A percentile compares a stretch with the other conserved stretches of the same genome.
These are phyloP conservation scores for Tylopilus balloui DNA, from an alignment of 768 basidiomycete genomes.

Conservation along the genomic window DNA sequence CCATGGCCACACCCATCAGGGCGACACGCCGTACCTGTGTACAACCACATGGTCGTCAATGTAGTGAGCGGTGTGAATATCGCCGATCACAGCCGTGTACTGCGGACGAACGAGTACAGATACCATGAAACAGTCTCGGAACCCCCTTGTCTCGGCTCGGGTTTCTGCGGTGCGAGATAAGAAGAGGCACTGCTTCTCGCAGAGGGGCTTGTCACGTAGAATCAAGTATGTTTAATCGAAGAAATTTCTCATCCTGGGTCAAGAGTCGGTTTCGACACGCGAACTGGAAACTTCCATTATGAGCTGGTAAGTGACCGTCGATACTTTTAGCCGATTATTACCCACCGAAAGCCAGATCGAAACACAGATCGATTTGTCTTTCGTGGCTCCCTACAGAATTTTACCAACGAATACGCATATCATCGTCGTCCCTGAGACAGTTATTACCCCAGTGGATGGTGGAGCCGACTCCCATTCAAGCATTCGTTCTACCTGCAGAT, in stretches of 20 bases:
- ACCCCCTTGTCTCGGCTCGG: background rate
- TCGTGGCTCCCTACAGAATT: background rate
- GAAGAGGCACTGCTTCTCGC: too few relatives aligned
- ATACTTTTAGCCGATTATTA: too few relatives aligned
- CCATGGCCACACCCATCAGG: background rate
- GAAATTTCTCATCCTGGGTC: too few relatives aligned
- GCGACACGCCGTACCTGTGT: background rate
- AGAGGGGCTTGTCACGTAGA: too few relatives aligned
- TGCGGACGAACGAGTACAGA: background rate
- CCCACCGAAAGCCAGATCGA: too few relatives aligned
- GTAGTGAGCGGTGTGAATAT: background rate
- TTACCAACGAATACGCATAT: slow-evolving; percentile 7
- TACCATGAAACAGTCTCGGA: background rate
- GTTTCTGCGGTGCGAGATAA: too few relatives aligned
- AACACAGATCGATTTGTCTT: too few relatives aligned
- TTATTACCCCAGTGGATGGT: background rate
- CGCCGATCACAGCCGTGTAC: background rate
- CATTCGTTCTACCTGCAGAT: background rate
- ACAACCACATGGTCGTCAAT: background rate
- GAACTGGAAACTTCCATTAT: too few relatives aligned
- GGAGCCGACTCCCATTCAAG: slow-evolving; percentile 1
- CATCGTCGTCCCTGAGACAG: background rate
- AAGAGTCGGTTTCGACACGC: too few relatives aligned
- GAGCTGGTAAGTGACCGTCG: too few relatives aligned
- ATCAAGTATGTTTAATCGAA: too few relatives aligned